A percentile compares a stretch with the other conserved stretches of the same genome.
Conservation (phyloP, 2,329 filamentous ascomycete genomes). For the Lithohypha guttulata region DNA sequence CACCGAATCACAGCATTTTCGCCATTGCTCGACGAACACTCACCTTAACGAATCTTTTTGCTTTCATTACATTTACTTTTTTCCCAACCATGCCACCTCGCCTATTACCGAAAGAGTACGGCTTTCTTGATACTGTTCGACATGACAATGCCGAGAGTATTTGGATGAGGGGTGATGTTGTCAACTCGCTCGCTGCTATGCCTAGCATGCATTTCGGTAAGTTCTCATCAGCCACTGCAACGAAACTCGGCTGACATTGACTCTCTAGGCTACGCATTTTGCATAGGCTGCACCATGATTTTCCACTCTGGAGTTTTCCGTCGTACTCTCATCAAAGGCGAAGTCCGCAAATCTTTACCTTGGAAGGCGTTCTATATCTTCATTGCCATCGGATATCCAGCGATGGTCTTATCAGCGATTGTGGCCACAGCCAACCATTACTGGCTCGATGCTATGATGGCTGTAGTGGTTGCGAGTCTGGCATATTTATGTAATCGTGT, state of each 20-base stretch:
- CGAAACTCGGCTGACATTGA: slow-evolving; percentile 15
- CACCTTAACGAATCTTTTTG: slow-evolving; percentile 51
- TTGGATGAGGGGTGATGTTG: slow-evolving; percentile 46
- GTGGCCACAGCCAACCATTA: slow-evolving; percentile 51
- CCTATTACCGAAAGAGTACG: slow-evolving; percentile 48
- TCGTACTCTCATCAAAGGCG: slow-evolving; percentile 24
- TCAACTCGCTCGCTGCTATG: slow-evolving; percentile 50
- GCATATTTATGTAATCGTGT: slow-evolving; percentile 41
- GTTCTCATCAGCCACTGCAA: too few species aligned
- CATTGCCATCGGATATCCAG: slow-evolving; percentile 40
- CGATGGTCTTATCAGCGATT: slow-evolving; percentile 41
- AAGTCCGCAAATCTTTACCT: slow-evolving; percentile 29
- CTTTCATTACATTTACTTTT: slow-evolving; percentile 51
- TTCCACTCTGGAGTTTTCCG: slow-evolving; percentile 43
- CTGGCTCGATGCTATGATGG: slow-evolving; percentile 44
- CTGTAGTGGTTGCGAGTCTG: slow-evolving; percentile 38
- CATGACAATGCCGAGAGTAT: slow-evolving; percentile 42
- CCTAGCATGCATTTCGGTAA: slow-evolving; percentile 43
- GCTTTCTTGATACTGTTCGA: slow-evolving; percentile 53
- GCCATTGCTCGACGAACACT: slow-evolving; percentile 48
- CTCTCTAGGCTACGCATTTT: slow-evolving; percentile 38
- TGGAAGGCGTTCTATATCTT: slow-evolving; percentile 30
- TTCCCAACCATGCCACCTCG: slow-evolving; percentile 56
- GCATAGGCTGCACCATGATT: slow-evolving; percentile 43
- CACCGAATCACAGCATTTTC: slow-evolving; percentile 39